phyloP scores from a whole-genome alignment of 345 rosid genomes.

The Litchi chinensis region DNA sequence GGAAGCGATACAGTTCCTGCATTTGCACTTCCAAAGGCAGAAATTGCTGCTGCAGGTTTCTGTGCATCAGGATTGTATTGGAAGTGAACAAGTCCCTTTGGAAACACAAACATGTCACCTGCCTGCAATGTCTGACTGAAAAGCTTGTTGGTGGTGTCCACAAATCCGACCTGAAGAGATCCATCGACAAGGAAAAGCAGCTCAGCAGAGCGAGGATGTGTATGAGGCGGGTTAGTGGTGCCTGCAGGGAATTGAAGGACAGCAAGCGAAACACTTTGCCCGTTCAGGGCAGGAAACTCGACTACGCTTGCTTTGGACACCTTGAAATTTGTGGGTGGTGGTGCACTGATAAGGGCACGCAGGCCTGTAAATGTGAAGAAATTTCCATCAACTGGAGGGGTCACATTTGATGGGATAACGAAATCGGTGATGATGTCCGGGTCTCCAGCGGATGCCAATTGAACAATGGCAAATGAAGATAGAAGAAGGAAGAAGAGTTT shows the following conservation, averaged over 20 bases:
- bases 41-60: constrained; percentile 23
- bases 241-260: constrained; percentile 31
- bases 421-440: constrained; percentile 42
- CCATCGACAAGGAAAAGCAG: constrained; percentile 30
- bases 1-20: constrained; percentile 33
- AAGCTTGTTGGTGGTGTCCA: constrained; percentile 45
- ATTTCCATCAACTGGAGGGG: constrained; percentile 11
- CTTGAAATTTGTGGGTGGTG: constrained; percentile 15
- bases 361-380: constrained; percentile 44
- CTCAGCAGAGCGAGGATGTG: constrained; percentile 44
- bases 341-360: neutral
- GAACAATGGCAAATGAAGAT: constrained; percentile 21
- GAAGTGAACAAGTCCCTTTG: constrained; percentile 43
- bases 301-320: constrained; percentile 30
- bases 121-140: constrained; percentile 32
- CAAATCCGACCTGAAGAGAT: constrained; percentile 41
- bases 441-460: constrained; percentile 31
- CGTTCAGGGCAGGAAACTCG: constrained; percentile 40
- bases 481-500: constrained; percentile 21
- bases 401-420: constrained; percentile 19
- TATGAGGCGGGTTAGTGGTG: constrained; percentile 33
- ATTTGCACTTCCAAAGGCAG: constrained; percentile 38
- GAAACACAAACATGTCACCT: constrained; percentile 41
- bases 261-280: constrained; percentile 49
- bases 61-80: constrained; percentile 25